Evolutionary conservation across 768 basidiomycete genomes (phyloP), one percentile per base, ranked within the genome.

Genomic region (Rhizopogon sp.): DNA sequence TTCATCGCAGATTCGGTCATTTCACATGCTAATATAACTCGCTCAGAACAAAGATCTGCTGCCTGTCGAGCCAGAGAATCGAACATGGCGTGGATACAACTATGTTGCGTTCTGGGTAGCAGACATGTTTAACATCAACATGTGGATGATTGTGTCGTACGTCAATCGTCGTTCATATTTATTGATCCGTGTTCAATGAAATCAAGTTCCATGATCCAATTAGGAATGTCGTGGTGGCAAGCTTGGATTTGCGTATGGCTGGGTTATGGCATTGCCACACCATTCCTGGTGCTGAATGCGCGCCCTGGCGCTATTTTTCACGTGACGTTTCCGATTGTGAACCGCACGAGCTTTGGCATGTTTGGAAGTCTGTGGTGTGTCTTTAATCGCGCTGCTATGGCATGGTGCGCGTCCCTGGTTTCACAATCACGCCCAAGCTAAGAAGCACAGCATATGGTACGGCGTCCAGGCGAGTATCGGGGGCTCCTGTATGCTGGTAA

Each of bases 381-480:
- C 4, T 87, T 91, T 68, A 86, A 87, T 70, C 79, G 84, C 41
- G 86, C 80, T 54, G 85, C 71, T 37, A 88, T 85, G 83, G 83
- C 83, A 22, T 87, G 85, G 87, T 87, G 51, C 58, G 79, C 67
- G 45, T 49, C 20, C 58, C 58, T 43, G 37, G 49, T 57, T 62
- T 62, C 59, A 55, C 62, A 25, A 43, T 54, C 17, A 35, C 20
- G 45, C 33, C 33, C 53, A 50, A 61, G 47, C 60, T 62, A 52
- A 55, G 52, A 43, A 53, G 55, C 41, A 22, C 60, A 85, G 84
- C 60, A 79, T 87, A 42, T 87, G 88, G 86, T 88, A 88, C 64
- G 87, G 87, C 28, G 87, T 90, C 9, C 87, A 90, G 63, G 78
- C 88, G 1, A 88, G 86, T 70, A 88, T 93, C 57, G 90, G 90